phyloP scores from a whole-genome alignment of 1,284 basidiomycete genomes.

The Trichosporon sp. region DNA sequence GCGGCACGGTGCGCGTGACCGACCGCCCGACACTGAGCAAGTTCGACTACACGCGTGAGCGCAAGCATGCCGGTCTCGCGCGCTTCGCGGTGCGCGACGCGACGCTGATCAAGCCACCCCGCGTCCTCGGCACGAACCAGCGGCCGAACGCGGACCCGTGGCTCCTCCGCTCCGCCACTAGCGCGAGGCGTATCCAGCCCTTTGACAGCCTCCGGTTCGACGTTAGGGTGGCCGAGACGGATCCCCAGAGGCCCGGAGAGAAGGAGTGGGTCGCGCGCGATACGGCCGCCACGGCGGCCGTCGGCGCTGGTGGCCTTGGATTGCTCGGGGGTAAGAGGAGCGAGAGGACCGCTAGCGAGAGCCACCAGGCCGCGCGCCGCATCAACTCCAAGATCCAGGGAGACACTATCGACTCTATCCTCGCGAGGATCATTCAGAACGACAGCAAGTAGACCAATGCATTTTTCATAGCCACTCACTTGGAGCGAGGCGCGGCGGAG shows the following conservation, averaged over 20 bases:
- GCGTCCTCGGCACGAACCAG: slow-evolving; percentile 38
- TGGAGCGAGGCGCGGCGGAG: too few relatives aligned
- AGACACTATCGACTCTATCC: slow-evolving; percentile 8
- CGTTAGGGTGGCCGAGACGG: slow-evolving; percentile 36
- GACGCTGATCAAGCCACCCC: slow-evolving; percentile 37
- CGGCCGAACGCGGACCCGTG: slow-evolving; percentile 21
- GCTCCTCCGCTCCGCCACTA: slow-evolving; percentile 22
- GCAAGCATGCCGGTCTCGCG: slow-evolving; percentile 36
- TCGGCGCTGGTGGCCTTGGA: slow-evolving; percentile 25
- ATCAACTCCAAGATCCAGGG: slow-evolving; percentile 9
- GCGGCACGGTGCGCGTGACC: slow-evolving; percentile 26
- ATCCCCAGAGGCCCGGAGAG: slow-evolving; percentile 12
- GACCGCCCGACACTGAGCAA: slow-evolving; percentile 27
- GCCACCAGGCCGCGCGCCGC: background rate
- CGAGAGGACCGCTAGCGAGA: background rate
- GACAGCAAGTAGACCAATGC: slow-evolving; percentile 15
- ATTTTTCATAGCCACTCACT: slow-evolving; percentile 3
- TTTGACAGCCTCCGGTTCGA: slow-evolving; percentile 48
- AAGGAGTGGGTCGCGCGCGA: slow-evolving; percentile 30
- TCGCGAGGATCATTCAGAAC: background rate
- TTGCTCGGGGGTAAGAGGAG: slow-evolving; percentile 25
- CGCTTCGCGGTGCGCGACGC: slow-evolving; percentile 44
- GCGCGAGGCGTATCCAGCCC: slow-evolving; percentile 36
- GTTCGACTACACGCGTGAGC: slow-evolving; percentile 43
- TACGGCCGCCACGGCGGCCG: background rate